Percentiles rank a stretch among this genome's conserved stretches.
Conservation (phyloP, 441 rosid genomes). For the Erodium texanum region DNA sequence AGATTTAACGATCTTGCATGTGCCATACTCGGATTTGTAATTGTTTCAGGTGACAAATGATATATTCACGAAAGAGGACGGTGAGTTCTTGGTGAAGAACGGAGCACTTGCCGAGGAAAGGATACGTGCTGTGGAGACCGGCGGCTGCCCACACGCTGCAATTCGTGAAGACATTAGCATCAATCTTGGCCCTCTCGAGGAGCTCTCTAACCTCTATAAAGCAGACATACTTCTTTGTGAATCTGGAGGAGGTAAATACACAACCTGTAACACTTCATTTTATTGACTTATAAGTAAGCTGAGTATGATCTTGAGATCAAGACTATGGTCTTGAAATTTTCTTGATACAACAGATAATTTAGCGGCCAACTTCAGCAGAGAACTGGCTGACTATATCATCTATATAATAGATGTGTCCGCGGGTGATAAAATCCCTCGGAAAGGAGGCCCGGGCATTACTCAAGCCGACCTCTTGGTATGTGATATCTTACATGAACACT, state of each 20-base stretch:
- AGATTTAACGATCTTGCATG: too few relatives aligned
- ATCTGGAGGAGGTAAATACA: conserved; percentile 80
- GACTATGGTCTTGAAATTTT: too few relatives aligned
- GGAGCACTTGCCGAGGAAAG: conserved; percentile 96
- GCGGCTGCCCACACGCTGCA: conserved; percentile 99
- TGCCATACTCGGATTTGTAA: neutral
- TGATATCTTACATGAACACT: too few relatives aligned
- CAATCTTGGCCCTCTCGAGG: conserved; percentile 96
- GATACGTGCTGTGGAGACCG: conserved; percentile 93
- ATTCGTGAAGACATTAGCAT: conserved; percentile 98
- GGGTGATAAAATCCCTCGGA: conserved; percentile 92
- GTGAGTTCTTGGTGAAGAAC: conserved; percentile 83
- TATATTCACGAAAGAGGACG: conserved; percentile 95
- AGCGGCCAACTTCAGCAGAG: conserved; percentile 96
- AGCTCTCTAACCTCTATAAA: conserved; percentile 73
- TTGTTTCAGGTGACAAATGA: conserved; percentile 77
- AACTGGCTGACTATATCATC: conserved; percentile 91
- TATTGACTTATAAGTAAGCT: too few relatives aligned
- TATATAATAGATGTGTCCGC: conserved; percentile 91
- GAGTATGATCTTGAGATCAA: too few relatives aligned
- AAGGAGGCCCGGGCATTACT: conserved; percentile 99
- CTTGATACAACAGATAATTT: conserved; percentile 53
- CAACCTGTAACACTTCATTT: too few relatives aligned
- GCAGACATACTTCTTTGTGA: conserved; percentile 91
- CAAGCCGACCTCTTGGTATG: conserved; percentile 93